Conservation (phyloP, 306 rosid species). For the Dalbergia cultrata region DNA sequence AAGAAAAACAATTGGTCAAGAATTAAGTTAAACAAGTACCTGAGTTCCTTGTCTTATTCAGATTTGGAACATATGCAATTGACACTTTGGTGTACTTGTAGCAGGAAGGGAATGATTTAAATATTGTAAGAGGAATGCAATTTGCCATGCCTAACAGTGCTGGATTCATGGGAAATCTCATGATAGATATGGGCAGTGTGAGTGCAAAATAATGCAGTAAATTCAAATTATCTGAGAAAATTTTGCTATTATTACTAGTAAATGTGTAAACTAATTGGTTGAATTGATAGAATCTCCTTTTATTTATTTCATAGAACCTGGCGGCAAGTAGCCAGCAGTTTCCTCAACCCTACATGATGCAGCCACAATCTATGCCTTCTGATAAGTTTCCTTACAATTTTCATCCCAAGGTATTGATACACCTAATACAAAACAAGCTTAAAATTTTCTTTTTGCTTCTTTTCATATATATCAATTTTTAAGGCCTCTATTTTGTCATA, state of each 20-base stretch:
- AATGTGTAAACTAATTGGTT: neutral
- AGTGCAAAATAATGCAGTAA: neutral
- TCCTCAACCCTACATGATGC: constrained; percentile 28
- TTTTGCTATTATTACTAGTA: neutral
- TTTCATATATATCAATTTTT: neutral
- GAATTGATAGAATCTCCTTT: neutral
- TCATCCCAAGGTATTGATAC: constrained; percentile 12
- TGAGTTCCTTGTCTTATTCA: no score
- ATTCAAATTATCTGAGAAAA: neutral
- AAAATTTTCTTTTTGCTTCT: neutral
- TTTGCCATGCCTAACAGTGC: no score
- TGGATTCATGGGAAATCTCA: no score
- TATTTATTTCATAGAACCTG: neutral
- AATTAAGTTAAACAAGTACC: no score
- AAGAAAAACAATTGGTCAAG: no score
- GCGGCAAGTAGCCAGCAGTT: neutral
- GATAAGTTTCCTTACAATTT: constrained; percentile 8
- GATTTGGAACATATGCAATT: neutral
- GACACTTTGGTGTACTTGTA: neutral
- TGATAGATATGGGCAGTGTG: no score
- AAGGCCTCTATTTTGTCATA: neutral
- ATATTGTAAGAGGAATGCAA: no score
- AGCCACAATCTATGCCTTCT: constrained; percentile 1
- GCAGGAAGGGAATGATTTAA: no score
- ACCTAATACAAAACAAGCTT: no score